Percentiles rank a stretch among this genome's conserved stretches.
These are phyloP conservation scores for Grifola frondosa DNA, from an alignment of 1,284 basidiomycete genomes.

Conservation along the genomic window DNA sequence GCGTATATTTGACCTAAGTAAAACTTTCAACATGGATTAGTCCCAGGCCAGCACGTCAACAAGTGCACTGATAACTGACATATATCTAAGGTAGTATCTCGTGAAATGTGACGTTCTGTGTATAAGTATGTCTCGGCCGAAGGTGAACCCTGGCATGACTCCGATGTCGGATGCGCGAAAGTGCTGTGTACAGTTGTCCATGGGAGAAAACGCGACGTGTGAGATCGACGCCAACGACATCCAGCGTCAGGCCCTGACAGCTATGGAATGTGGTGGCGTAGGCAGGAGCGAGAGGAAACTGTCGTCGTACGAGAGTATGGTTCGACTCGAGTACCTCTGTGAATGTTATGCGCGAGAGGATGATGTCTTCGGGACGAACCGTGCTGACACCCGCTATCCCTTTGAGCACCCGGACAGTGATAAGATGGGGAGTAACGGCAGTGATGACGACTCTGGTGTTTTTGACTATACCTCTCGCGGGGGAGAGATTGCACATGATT, in stretches of 20 bases:
- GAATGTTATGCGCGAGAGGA: slow-evolving; percentile 39
- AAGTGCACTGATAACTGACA: no score
- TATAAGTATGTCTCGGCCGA: slow-evolving; percentile 15
- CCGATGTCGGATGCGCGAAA: slow-evolving; percentile 37
- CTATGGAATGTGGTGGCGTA: slow-evolving; percentile 46
- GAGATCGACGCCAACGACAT: slow-evolving; percentile 38
- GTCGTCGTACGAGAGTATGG: slow-evolving; percentile 35
- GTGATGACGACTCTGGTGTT: slow-evolving; percentile 37
- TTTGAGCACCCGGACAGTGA: slow-evolving; percentile 32
- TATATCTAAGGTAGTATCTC: slow-evolving; percentile 23
- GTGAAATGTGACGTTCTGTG: slow-evolving; percentile 28
- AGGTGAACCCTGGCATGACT: slow-evolving; percentile 26
- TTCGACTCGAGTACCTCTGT: slow-evolving; percentile 27
- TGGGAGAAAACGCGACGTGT: slow-evolving; percentile 39
- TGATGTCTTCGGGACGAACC: slow-evolving; percentile 28
- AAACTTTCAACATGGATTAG: no score
- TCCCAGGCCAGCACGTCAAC: no score
- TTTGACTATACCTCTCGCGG: slow-evolving; percentile 40
- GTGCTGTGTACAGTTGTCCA: slow-evolving; percentile 44
- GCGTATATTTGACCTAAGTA: no score
- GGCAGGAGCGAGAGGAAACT: slow-evolving; percentile 42
- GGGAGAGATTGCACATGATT: slow-evolving; percentile 39
- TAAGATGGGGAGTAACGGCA: slow-evolving; percentile 26
- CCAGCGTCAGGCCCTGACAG: slow-evolving; percentile 43
- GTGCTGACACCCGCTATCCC: slow-evolving; percentile 20